Base-by-base conservation (phyloP, 805 yeast genomes). In the Scheffersomyces spartinae region DNA sequence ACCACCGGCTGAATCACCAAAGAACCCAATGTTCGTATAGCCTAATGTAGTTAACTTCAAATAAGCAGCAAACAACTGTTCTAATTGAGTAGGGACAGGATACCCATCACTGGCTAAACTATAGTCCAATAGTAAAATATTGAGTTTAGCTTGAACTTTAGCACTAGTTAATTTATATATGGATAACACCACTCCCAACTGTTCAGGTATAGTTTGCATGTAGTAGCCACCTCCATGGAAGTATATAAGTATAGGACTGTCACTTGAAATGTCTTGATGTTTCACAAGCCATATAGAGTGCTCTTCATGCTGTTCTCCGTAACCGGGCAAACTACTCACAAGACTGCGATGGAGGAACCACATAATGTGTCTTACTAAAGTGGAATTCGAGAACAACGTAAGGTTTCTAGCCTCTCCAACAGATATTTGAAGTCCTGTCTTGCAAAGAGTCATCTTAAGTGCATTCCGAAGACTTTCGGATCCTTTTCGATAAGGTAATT, bases 1-100 rank as follows among this genome's bases (percentile, higher is more conserved):
- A 1, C 60, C 64, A 15, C 66, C 66, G 7, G 64, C 64, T 1
- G 64, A 56, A 33, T 60, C 66, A 3, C 66, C 65, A 35, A 60
- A 33, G 4, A 59, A 36, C 8, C 44, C 42, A 10, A 60, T 40
- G 24, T 56, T 55, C 9, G 35, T 27, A 26, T 37, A 34, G 1
- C 51, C 47, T 9, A 39, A 49, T 1, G 26, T 23, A 13, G 31
- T 25, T 20, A 52, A 36, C 11, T 28, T 29, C 14, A 24, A 25
- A 32, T 57, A 53, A 3, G 55, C 45, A 1, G 34, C 42, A 17
- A 42, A 40, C 17, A 55, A 37, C 23, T 60, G 55, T 20, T 35
- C 31, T 9, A 52, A 28, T 32, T 55, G 66, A 10, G 35, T 26
- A 1, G 64, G 63, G 22, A 55, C 40, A 0, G 47, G 36, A 28